A percentile compares a stretch with the other conserved stretches of the same genome.
Conservation (phyloP, 2,329 filamentous ascomycete species). For the Beauveria sp. region DNA sequence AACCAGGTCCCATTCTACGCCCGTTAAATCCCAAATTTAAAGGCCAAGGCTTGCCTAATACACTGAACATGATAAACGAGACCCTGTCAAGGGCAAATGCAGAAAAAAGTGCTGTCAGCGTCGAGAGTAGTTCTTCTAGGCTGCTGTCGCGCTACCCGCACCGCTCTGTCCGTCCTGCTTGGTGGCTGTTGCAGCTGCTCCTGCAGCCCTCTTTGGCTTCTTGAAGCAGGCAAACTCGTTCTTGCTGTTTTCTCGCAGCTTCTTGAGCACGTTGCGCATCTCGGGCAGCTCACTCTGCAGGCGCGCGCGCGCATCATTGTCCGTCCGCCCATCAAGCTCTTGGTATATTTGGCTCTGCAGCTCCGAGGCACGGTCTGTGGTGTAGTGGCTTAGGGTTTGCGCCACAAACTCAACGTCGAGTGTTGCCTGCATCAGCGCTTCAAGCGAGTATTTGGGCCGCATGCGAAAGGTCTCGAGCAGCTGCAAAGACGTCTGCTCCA, state of each 20-base stretch:
- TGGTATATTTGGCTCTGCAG: slow-evolving; percentile 87
- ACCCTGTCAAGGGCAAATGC: neutral
- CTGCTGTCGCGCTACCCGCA: slow-evolving; percentile 15
- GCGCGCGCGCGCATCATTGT: slow-evolving; percentile 71
- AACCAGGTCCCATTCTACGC: neutral
- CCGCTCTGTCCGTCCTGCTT: slow-evolving; percentile 9
- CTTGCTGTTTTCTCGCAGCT: slow-evolving; percentile 69
- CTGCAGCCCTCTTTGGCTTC: slow-evolving; percentile 46
- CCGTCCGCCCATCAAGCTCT: slow-evolving; percentile 80
- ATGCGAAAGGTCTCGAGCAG: slow-evolving; percentile 74
- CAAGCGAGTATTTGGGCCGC: slow-evolving; percentile 62
- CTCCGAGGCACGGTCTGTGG: slow-evolving; percentile 71
- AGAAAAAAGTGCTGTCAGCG: neutral
- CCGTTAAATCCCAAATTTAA: neutral
- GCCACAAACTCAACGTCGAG: slow-evolving; percentile 95
- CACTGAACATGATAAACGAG: neutral
- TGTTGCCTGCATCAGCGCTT: slow-evolving; percentile 90
- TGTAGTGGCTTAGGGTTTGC: slow-evolving; percentile 86
- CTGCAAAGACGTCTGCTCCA: slow-evolving; percentile 71
- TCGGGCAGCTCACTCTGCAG: slow-evolving; percentile 84
- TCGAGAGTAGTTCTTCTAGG: slow-evolving; percentile 16
- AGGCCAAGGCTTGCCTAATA: neutral
- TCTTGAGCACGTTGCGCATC: slow-evolving; percentile 82
- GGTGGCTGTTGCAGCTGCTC: neutral
- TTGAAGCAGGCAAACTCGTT: slow-evolving; percentile 84